Percentiles rank a stretch among this genome's conserved stretches.
These are phyloP conservation scores for Metschnikowia baotianmanensis DNA, from an alignment of 805 yeast species.

Conservation along the genomic window DNA sequence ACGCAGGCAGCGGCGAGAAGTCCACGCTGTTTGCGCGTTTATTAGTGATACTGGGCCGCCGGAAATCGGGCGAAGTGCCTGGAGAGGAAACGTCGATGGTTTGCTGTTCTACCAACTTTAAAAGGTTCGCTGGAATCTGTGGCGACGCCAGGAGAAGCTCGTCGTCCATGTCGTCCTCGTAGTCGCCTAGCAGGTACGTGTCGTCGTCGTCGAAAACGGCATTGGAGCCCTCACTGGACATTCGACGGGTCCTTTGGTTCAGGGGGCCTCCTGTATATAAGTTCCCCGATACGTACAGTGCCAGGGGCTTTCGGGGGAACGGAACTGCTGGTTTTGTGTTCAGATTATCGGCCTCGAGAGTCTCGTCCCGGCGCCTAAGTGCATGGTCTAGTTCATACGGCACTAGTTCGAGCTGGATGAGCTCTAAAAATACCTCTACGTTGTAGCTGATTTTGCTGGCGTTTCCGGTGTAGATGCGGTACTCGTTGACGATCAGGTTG, in stretches of 20 bases:
- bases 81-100: slow-evolving; percentile 24
- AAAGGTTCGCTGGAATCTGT: slow-evolving; percentile 61
- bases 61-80: slow-evolving; percentile 29
- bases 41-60: slow-evolving; percentile 13
- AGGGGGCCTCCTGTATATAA: too few species aligned
- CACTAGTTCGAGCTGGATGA: slow-evolving; percentile 55
- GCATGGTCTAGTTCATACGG: slow-evolving; percentile 39
- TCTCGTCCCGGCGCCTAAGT: slow-evolving; percentile 8
- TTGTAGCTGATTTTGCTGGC: slow-evolving; percentile 72
- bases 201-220: slow-evolving; percentile 21
- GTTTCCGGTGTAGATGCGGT: slow-evolving; percentile 62
- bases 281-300: slow-evolving; percentile 4
- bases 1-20: slow-evolving; percentile 3
- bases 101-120: slow-evolving; percentile 53
- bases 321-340: neutral
- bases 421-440: slow-evolving; percentile 79
- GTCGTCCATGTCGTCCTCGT: slow-evolving; percentile 43
- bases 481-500: slow-evolving; percentile 80
- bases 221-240: slow-evolving; percentile 4
- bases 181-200: slow-evolving; percentile 22
- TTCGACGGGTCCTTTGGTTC: neutral
- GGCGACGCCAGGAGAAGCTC: slow-evolving; percentile 59
- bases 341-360: neutral
- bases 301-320: slow-evolving; percentile 2
- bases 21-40: slow-evolving; percentile 25